A percentile compares a stretch with the other conserved stretches of the same genome.
Evolutionary conservation across 129 eudicot species (phyloP).

Genomic region (carrot (Daucus carota)): DNA sequence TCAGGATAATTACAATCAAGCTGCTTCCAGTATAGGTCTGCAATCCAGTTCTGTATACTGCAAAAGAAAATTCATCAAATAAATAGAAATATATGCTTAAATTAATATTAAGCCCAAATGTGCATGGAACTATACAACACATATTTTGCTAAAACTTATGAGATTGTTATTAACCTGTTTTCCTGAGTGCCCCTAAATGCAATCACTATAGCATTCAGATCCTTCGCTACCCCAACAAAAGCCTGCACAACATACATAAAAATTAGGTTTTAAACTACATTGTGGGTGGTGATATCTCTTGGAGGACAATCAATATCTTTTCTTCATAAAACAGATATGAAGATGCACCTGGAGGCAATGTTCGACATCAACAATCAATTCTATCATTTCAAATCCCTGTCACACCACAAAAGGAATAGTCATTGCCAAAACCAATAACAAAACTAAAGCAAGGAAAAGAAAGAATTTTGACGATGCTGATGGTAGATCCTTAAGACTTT

Average conservation of each 20-base stretch:
- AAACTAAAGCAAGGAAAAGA: not conserved
- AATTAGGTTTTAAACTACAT: no score
- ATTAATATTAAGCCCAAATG: not conserved
- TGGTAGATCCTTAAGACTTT: not conserved
- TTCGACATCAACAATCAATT: conserved; percentile 78
- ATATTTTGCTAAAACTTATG: not conserved
- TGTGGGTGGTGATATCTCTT: not conserved
- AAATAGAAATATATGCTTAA: not conserved
- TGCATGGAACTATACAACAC: not conserved
- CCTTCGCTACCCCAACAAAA: conserved; percentile 86
- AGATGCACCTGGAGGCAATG: conserved; percentile 78
- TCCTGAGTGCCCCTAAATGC: conserved; percentile 98
- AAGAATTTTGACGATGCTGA: not conserved
- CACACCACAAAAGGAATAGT: conserved; percentile 12
- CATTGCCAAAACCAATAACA: not conserved
- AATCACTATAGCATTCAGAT: conserved; percentile 73
- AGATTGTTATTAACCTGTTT: conserved; percentile 37
- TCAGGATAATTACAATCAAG: conserved; percentile 86
- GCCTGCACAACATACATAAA: conserved; percentile 38
- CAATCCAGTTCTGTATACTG: conserved; percentile 93
- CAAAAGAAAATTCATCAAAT: not conserved
- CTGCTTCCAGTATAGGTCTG: conserved; percentile 95
- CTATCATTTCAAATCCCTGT: conserved; percentile 86
- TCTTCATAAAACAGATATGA: conserved; percentile 2
- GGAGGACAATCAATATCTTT: conserved; percentile 3